These are phyloP conservation scores for Leccinum aurantiacum DNA, from an alignment of 768 basidiomycete species.

Conservation along the genomic window DNA sequence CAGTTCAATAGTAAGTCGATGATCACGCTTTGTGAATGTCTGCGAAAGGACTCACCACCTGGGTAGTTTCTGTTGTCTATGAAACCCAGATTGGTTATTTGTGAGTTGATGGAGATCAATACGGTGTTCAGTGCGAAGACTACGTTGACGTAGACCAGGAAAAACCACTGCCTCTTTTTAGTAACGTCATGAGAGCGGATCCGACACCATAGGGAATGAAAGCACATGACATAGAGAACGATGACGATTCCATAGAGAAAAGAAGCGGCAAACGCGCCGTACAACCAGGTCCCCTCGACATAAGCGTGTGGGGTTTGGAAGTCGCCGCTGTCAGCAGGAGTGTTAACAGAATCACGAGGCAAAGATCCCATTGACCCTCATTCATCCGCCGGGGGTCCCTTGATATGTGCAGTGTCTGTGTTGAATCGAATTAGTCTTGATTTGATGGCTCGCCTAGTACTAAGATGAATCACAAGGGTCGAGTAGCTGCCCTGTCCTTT, in stretches of 20 bases:
- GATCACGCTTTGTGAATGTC: background rate
- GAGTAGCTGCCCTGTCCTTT: no score
- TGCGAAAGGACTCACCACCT: constrained; percentile 20
- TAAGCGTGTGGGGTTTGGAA: constrained; percentile 15
- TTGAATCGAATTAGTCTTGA: no score
- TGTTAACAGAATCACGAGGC: constrained; percentile 6
- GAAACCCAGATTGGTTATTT: constrained; percentile 31
- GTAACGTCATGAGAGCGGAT: constrained; percentile 12
- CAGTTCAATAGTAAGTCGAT: no score
- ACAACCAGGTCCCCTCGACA: constrained; percentile 30
- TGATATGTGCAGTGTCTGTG: no score
- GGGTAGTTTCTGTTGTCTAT: constrained; percentile 34
- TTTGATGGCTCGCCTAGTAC: no score
- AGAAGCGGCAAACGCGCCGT: constrained; percentile 30
- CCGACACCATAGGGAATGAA: constrained; percentile 28
- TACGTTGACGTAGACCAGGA: constrained; percentile 30
- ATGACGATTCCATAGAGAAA: constrained; percentile 30
- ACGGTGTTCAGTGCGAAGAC: constrained; percentile 31
- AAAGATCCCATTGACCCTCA: background rate
- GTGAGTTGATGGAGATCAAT: constrained; percentile 21
- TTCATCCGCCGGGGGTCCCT: no score
- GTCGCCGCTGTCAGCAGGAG: constrained; percentile 3
- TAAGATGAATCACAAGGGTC: no score
- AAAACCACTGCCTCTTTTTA: constrained; percentile 24
- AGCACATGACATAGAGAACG: constrained; percentile 28